Base-by-base conservation (phyloP, 2,329 filamentous ascomycete genomes). In the Monilinia fructigena region DNA sequence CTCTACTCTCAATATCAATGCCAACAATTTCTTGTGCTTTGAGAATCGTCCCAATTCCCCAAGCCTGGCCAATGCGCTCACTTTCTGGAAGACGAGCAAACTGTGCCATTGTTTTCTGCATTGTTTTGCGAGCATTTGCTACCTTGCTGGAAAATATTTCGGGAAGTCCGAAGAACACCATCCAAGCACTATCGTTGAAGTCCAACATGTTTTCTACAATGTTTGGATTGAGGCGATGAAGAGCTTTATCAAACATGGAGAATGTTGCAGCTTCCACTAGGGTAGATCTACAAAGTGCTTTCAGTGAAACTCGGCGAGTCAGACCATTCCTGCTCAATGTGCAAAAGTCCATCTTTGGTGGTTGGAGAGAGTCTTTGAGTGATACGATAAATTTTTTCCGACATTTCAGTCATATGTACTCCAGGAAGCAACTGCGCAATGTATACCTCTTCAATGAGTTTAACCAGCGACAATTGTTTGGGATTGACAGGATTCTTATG, bases 141-240 rank as follows among this genome's bases (percentile, higher is more conserved):
- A 62, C 59, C 10, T 62, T 62, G 14, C 47, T 20, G n/a, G 59
- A 62, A 5, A 62, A 62, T 14, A 62, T 62, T 10, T 62, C 59
- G 4, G 59, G 59, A 53, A 62, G 59, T n/a, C 59, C 59, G 16
- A 62, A 62, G 59, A 62, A 62, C 7, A 62, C 59, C 47, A 62
- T 62, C 59, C 59, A 53, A 40, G 59, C 59, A 26, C 35, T 26
- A 10, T 62, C 59, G 12, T 62, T 62, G 31, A 62, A 62, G 20
- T 62, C 28, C 10, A 62, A 28, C 59, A 62, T 62, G 16, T 62
- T 52, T 14, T 62, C 28, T 40, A 62, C 59, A 5, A 62, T 62
- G n/a, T 62, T 28, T 35, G 59, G 59, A 28, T 62, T 62, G 42
- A 62, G 59, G 10, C 47, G 31, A 40, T 62, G 59, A 7, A 62